These are phyloP conservation scores for Fraxinus paxiana DNA, from an alignment of 305 asterid species.

Conservation along the genomic window DNA sequence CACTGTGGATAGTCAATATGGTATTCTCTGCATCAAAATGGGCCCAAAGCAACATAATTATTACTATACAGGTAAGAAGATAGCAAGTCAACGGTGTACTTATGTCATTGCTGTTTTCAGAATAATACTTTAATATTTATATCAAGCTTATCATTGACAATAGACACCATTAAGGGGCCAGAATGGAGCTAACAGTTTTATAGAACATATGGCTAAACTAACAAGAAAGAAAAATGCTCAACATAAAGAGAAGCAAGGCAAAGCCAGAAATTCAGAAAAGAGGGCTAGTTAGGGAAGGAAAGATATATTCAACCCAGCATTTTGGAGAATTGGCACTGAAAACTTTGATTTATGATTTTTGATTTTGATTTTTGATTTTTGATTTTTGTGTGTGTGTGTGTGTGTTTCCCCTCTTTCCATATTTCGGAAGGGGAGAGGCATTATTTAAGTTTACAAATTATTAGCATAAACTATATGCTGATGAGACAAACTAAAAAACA, in stretches of 20 bases:
- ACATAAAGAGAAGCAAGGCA: neutral
- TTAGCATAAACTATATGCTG: neutral
- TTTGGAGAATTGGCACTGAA: neutral
- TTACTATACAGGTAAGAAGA: neutral
- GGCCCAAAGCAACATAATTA: neutral
- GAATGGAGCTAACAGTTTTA: neutral
- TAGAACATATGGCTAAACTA: neutral
- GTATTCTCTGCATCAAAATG: neutral
- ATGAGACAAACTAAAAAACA: slow-evolving; percentile 1
- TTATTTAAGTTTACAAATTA: neutral
- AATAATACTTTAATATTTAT: neutral
- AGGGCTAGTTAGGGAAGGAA: neutral
- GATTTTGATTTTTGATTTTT: neutral
- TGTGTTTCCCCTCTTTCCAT: neutral
- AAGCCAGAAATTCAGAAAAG: neutral
- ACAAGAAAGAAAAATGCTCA: neutral
- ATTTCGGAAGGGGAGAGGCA: neutral
- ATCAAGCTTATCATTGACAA: neutral
- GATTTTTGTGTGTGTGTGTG: neutral
- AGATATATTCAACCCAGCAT: neutral
- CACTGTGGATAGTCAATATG: neutral
- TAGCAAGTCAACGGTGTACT: neutral
- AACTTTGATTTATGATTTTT: neutral
- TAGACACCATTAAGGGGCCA: neutral
- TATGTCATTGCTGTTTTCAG: neutral